These are phyloP conservation scores for Aspergillus ochraceus DNA, from an alignment of 2,329 filamentous ascomycete genomes.

Conservation along the genomic window DNA sequence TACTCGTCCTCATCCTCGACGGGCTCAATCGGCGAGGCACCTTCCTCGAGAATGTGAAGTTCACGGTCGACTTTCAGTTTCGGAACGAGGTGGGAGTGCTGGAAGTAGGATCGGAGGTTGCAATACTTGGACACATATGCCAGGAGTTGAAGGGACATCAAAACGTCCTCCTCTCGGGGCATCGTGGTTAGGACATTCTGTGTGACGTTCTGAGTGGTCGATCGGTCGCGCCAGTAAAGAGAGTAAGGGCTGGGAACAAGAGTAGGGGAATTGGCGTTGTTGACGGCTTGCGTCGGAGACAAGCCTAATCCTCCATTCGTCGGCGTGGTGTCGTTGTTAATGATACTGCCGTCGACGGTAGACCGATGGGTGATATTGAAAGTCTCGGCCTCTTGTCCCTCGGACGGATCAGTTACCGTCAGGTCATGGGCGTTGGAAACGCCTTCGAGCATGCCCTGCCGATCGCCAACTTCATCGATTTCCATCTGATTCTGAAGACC, in stretches of 20 bases:
- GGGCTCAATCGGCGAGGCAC: constrained; percentile 44
- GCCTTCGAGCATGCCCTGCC: constrained; percentile 72
- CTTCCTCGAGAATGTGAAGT: constrained; percentile 74
- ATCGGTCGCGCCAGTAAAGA: constrained; percentile 75
- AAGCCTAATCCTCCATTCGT: constrained; percentile 69
- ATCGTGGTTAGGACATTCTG: constrained; percentile 81
- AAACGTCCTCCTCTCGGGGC: constrained; percentile 93
- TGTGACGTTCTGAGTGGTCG: constrained; percentile 70
- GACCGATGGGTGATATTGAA: constrained; percentile 92
- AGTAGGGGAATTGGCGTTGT: constrained; percentile 71
- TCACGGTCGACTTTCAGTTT: constrained; percentile 87
- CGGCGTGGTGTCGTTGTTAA: constrained; percentile 68
- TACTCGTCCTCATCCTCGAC: constrained; percentile 79
- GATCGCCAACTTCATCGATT: constrained; percentile 84
- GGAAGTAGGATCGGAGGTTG: constrained; percentile 92
- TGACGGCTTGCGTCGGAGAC: constrained; percentile 63
- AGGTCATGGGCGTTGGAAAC: constrained; percentile 71
- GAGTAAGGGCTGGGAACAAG: constrained; percentile 71
- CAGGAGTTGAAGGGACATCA: constrained; percentile 95
- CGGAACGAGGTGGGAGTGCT: constrained; percentile 89
- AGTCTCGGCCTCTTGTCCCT: constrained; percentile 81
- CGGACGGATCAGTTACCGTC: constrained; percentile 75
- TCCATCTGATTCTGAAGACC: constrained; percentile 80
- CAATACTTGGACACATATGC: constrained; percentile 99
- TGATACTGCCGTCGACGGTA: constrained; percentile 79